Percentiles rank a stretch among this genome's conserved stretches.
These are phyloP conservation scores for Hypomontagnella monticulosa DNA, from an alignment of 495 filamentous ascomycete species.

Conservation along the genomic window DNA sequence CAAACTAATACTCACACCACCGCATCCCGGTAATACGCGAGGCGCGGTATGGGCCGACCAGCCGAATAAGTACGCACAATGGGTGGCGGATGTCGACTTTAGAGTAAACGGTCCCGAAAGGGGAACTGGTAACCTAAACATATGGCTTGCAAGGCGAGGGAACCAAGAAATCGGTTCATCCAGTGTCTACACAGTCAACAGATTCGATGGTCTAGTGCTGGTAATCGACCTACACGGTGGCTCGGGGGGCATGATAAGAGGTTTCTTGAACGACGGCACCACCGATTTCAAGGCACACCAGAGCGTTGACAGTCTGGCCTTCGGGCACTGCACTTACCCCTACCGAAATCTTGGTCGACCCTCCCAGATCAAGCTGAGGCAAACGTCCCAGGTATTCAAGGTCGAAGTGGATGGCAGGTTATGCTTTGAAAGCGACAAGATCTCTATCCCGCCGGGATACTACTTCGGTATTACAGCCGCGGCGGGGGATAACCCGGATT, in stretches of 20 bases:
- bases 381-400: conserved; percentile 70
- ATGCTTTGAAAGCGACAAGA: conserved; percentile 85
- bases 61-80: conserved; percentile 69
- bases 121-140: conserved; percentile 86
- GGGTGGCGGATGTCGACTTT: conserved; percentile 86
- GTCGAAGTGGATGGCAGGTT: conserved; percentile 82
- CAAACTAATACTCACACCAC: conserved; percentile 90
- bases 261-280: conserved; percentile 92
- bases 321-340: conserved; percentile 89
- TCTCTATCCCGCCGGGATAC: conserved; percentile 81
- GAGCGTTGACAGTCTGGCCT: conserved; percentile 84
- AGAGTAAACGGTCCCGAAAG: conserved; percentile 86
- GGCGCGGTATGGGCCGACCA: conserved; percentile 82
- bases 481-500: conserved; percentile 90
- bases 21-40: conserved; percentile 84
- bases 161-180: conserved; percentile 68
- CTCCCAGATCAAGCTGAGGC: conserved; percentile 76
- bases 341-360: conserved; percentile 93
- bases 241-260: conserved; percentile 80
- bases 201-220: conserved; percentile 87
- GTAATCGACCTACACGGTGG: conserved; percentile 90
- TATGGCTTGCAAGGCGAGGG: conserved; percentile 89
- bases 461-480: conserved; percentile 87
- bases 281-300: conserved; percentile 81
- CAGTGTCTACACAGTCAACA: conserved; percentile 82